Base-by-base conservation (phyloP, 2,329 filamentous ascomycete species). In the Apiospora phragmitis region DNA sequence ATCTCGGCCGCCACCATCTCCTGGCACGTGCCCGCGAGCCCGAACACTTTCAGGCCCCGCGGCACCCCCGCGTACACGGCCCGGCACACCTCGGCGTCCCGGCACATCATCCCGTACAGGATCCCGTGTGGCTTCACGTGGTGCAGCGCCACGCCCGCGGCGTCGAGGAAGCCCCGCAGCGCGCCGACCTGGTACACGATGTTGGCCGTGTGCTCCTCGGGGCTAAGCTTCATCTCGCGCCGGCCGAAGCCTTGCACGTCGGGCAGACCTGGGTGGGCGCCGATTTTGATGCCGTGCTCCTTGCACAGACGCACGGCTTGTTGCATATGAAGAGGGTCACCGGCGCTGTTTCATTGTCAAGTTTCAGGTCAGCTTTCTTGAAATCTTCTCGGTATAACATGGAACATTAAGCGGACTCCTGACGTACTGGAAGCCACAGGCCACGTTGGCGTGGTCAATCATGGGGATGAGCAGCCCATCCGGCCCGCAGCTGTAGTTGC, bases 391-490 rank as follows among this genome's bases (percentile, higher is more conserved):
- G 49, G 24, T 24, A 21, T 21, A 11, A 29, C 12, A 18, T 18
- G 35, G 11, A 11, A n/a, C 11, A 24, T 26, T 7, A 21, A 5
- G 29, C 0, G 38, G 18, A 8, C 21, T 24, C n/a, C 16, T 11
- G 2, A 71, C 74, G 73, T 68, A 75, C 75, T 89, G 87, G 72
- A 89, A 88, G 11, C 87, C 87, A 73, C 88, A 90, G 16, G 88
- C 88, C 12, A 90, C 78, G 74, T 90, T 90, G 45, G 88, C 89
- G 77, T 87, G 84, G 75, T 90, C 88, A 72, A 90, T 89, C 71
- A 89, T 79, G 4, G 88, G 87, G 49, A 91, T 84, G 14, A 91
- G 79, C 70, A 90, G 86, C 59, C 86, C 84, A 72, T 91, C 89
- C 7, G 88, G 88, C 11, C 88, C 88, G 72, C 81, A 82, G 66